phyloP scores from a whole-genome alignment of 805 yeast genomes.

The Zygosaccharomyces siamensis region DNA sequence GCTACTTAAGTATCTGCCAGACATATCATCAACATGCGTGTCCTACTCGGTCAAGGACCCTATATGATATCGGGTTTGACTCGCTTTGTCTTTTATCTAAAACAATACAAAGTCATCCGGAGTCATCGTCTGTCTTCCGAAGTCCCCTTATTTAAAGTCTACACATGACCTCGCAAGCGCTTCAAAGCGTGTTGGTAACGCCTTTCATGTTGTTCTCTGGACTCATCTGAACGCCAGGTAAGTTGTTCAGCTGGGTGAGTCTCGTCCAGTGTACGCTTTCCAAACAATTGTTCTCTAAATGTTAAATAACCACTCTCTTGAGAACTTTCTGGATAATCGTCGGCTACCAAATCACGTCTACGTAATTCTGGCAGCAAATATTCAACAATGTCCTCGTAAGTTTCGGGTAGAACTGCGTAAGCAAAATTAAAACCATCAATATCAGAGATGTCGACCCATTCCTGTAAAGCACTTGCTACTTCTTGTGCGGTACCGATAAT shows the following conservation, averaged over 20 bases:
- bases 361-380: conserved; percentile 38
- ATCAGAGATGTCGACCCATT: conserved; percentile 38
- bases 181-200: conserved; percentile 3
- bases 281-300: conserved; percentile 35
- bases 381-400: conserved; percentile 39
- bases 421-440: conserved; percentile 46
- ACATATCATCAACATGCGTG: neutral
- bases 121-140: neutral
- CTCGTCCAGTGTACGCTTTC: conserved; percentile 18
- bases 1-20: neutral
- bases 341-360: conserved; percentile 35
- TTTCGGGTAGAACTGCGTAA: conserved; percentile 37
- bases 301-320: conserved; percentile 22
- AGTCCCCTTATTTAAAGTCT: neutral
- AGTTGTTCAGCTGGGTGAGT: conserved; percentile 23
- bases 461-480: conserved; percentile 40
- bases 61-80: neutral
- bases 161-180: neutral
- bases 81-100: neutral
- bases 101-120: neutral
- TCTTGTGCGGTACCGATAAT: conserved; percentile 36
- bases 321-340: conserved; percentile 33
- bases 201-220: conserved; percentile 31
- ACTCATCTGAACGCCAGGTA: conserved; percentile 25
- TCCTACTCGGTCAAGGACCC: neutral